Evolutionary conservation across 768 basidiomycete species (phyloP).

Genomic region (Lyophyllum atratum): DNA sequence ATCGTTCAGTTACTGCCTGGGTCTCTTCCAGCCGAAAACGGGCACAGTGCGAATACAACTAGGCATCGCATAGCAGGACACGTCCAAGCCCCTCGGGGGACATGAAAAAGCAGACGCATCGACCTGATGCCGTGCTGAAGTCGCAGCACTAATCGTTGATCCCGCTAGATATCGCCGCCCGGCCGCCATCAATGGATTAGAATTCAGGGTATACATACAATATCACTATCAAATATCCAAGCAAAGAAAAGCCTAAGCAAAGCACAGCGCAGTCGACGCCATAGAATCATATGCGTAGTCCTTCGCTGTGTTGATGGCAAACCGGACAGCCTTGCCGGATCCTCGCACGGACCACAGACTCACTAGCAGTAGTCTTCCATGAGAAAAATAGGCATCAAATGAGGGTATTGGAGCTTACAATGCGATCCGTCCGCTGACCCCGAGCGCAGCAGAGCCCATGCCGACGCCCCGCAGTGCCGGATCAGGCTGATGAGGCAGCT

Average conservation of each 20-base stretch:
- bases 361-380: constrained; percentile 41
- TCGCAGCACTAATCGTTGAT: too few relatives aligned
- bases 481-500: constrained; percentile 64
- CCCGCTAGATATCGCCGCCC: too few relatives aligned
- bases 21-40: too few relatives aligned
- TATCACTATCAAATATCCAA: constrained; percentile 10
- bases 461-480: constrained; percentile 48
- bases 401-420: constrained; percentile 54
- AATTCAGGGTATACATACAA: constrained; percentile 9
- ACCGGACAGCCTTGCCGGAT: constrained; percentile 76
- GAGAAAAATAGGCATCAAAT: not conserved
- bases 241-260: constrained; percentile 1
- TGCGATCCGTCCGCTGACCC: constrained; percentile 73
- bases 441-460: constrained; percentile 35
- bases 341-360: constrained; percentile 67
- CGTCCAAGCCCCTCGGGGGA: too few relatives aligned
- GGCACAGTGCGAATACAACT: too few relatives aligned
- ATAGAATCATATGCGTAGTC: constrained; percentile 29
- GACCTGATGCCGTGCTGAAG: too few relatives aligned
- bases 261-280: not conserved
- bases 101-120: too few relatives aligned
- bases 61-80: too few relatives aligned
- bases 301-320: constrained; percentile 64
- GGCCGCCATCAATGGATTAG: not conserved
- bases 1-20: too few relatives aligned